Base-by-base conservation (phyloP, 108 stramenopile species). In the Cyclotella cryptica region DNA sequence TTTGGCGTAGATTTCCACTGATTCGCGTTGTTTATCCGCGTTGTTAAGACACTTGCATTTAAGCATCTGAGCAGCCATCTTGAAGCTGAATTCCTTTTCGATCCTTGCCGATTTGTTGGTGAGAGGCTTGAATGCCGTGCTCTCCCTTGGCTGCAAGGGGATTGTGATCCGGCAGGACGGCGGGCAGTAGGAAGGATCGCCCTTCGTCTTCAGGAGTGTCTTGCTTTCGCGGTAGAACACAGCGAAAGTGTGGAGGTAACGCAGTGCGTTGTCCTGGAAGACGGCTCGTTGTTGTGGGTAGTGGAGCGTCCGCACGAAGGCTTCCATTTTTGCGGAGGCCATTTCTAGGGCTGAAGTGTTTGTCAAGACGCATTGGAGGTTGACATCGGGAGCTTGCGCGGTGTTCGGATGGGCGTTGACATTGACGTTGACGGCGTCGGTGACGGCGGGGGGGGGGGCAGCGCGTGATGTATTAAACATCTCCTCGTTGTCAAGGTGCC, bases 261-360 rank as follows among this genome's bases (percentile, higher is more conserved):
- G 12, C 21, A 12, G 12, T 6, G 55, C n/a, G n/a, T 22, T 57
- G 12, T 57, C 55, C n/a, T 24, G 55, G 55, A 12, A 57, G 55
- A 24, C 55, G 22, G 55, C 12, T 57, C 24, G 19, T 57, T 57
- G 55, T n/a, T 22, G n/a, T 1, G n/a, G 21, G 21, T 22, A 57
- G 12, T 26, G 55, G 55, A 57, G 55, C 55, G 55, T 26, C 24
- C n/a, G 55, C 55, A 26, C 24, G 22, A 57, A 57, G 24, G 55
- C 55, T 12, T 12, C 55, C 1, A 22, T 22, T 24, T 1, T 57
- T 22, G 55, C 21, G n/a, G 55, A 12, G 21, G 24, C 21, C n/a
- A n/a, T n/a, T n/a, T n/a, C n/a, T n/a, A n/a, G n/a, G n/a, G n/a
- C n/a, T n/a, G n/a, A n/a, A n/a, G n/a, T n/a, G n/a, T n/a, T n/a